Evolutionary conservation across 1,284 basidiomycete genomes (phyloP).

Genomic region (Cryptococcus sp.): DNA sequence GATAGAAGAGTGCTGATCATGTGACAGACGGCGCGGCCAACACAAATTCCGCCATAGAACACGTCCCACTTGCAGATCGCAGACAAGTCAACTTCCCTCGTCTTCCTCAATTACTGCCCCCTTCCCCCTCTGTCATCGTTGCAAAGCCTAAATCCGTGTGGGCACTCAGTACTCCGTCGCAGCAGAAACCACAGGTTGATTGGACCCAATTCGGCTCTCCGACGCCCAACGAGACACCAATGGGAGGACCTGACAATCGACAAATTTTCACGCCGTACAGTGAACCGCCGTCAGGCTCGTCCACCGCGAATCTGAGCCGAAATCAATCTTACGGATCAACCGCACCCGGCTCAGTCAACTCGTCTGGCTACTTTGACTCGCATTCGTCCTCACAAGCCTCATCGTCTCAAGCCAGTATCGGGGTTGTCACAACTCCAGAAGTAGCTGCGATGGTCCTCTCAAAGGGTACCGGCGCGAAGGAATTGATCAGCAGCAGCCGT

Average conservation of each 20-base stretch:
- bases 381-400: constrained; percentile 8
- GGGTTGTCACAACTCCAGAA: constrained; percentile 10
- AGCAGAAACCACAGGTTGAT: constrained; percentile 13
- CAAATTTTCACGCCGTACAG: neutral
- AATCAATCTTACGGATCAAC: constrained; percentile 16
- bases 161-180: constrained; percentile 30
- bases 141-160: constrained; percentile 28
- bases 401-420: constrained; percentile 4
- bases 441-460: constrained; percentile 1
- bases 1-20: too few relatives aligned
- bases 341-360: constrained; percentile 3
- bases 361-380: constrained; percentile 26
- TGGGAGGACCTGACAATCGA: neutral
- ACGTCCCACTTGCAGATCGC: constrained; percentile 18
- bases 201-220: constrained; percentile 28
- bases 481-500: constrained; percentile 1
- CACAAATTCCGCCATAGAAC: neutral
- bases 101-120: constrained; percentile 7
- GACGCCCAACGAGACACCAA: constrained; percentile 18
- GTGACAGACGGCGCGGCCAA: neutral
- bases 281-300: constrained; percentile 1
- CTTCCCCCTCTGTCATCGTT: constrained; percentile 14
- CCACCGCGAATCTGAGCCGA: constrained; percentile 7
- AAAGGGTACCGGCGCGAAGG: constrained; percentile 4
- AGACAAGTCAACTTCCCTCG: constrained; percentile 21